Base-by-base conservation (phyloP, 2,329 filamentous ascomycete genomes). In the Cladosporium sp. region DNA sequence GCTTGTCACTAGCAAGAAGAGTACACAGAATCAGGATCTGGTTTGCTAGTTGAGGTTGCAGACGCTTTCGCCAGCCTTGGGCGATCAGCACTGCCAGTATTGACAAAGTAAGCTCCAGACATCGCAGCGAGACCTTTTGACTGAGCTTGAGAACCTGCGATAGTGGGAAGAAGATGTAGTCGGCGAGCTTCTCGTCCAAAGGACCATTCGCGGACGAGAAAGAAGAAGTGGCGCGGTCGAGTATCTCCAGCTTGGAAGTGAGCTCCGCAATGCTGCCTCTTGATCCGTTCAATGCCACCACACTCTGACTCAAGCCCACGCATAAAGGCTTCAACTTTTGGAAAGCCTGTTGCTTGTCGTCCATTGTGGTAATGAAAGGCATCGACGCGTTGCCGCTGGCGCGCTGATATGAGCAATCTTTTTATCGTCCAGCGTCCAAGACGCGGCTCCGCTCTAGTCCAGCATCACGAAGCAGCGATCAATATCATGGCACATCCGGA, bases 121-220 rank as follows among this genome's bases (percentile, higher is more conserved):
- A 75, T 34, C 80, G 79, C 43, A 87, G 79, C 1, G 91, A 84
- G 50, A 91, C 82, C 44, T 79, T 77, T 57, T 86, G 81, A 59
- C 88, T 85, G 57, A 84, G 80, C 54, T 89, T 85, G 62, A 98
- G 85, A 37, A 97, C 82, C 61, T 93, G 86, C 0, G 89, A 90
- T 0, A 98, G 75, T 0, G 93, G 93, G 57, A 96, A 95, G 74
- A 97, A 97, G 64, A 87, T 80, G 75, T 97, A 98, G 73, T 96
- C 91, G 11, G 91, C 89, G 14, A 97, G 74, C 67, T 90, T 92
- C 49, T 84, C 79, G 67, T 96, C 89, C 14, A 97, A 1, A 66
- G 61, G 57, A 69, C 63, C 34, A 72, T 62, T 63, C 18, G 65
- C 61, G 13, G 58, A 54, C 1, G 52, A 54, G 44, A 72, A 54